phyloP scores from a whole-genome alignment of 2,329 filamentous ascomycete genomes.

The Trichoderma lentiforme region DNA sequence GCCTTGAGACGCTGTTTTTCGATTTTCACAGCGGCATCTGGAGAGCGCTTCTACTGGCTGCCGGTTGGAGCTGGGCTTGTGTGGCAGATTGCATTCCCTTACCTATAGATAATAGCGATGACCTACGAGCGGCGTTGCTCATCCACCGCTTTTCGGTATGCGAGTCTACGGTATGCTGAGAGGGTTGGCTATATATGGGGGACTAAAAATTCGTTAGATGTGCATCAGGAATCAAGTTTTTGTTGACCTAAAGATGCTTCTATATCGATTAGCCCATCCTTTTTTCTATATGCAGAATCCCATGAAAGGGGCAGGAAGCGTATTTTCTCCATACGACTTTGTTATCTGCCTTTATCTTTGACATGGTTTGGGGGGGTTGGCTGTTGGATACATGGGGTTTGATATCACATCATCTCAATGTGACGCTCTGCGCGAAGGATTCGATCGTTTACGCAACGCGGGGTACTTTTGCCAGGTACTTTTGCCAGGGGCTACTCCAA shows the following conservation, averaged over 20 bases:
- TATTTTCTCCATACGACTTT: background rate
- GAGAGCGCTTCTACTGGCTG: conserved; percentile 5
- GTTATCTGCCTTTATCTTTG: background rate
- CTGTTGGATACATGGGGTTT: background rate
- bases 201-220: conserved; percentile 4
- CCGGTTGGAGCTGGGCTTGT: conserved; percentile 4
- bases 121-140: conserved; percentile 1
- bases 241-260: background rate
- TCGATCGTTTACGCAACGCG: background rate
- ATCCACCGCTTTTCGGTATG: conserved; percentile 1
- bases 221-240: conserved; percentile 9
- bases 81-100: conserved; percentile 5
- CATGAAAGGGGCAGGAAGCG: background rate
- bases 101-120: conserved; percentile 13
- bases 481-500: background rate
- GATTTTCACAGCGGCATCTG: background rate
- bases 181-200: conserved; percentile 13
- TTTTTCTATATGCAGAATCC: background rate
- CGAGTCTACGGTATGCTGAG: background rate
- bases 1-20: background rate
- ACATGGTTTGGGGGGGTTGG: background rate
- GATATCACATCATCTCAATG: background rate
- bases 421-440: background rate
- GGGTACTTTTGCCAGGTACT: background rate
- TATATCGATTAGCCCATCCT: background rate